Evolutionary conservation across 1,284 basidiomycete species (phyloP).

Genomic region (Mycosarcoma mackinlayi): DNA sequence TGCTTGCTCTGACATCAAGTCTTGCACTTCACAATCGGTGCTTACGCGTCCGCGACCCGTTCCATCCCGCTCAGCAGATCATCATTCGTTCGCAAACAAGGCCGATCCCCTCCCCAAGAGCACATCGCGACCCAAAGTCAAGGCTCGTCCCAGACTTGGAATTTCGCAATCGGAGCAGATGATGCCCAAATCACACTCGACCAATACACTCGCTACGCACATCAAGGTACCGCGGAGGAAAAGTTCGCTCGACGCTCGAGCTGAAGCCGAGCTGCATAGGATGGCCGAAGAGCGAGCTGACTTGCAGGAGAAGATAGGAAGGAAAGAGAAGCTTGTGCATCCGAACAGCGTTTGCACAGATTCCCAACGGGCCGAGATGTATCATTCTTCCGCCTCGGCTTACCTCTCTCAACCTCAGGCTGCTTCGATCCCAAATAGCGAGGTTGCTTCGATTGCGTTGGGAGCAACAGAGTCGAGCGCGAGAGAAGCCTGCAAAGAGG

Average conservation of each 20-base stretch:
- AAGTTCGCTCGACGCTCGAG: conserved; percentile 27
- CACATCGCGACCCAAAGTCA: too few species aligned
- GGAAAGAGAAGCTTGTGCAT: too few species aligned
- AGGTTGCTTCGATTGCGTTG: too few species aligned
- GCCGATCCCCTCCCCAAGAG: not conserved
- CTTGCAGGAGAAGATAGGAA: too few species aligned
- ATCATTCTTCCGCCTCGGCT: conserved; percentile 17
- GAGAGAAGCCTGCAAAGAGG: not conserved
- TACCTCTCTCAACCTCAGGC: too few species aligned
- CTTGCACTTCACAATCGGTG: not conserved
- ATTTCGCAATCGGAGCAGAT: not conserved
- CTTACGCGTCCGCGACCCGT: conserved; percentile 23
- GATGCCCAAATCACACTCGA: conserved; percentile 20
- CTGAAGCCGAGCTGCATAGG: conserved; percentile 3
- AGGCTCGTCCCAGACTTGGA: not conserved
- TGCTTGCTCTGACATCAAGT: conserved; percentile 6
- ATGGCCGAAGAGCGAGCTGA: not conserved
- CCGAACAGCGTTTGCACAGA: conserved; percentile 23
- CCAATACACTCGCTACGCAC: not conserved
- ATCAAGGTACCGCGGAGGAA: conserved; percentile 32
- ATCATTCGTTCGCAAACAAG: conserved; percentile 7
- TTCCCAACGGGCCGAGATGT: not conserved
- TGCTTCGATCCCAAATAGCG: too few species aligned
- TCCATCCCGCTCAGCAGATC: not conserved
- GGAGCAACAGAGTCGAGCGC: too few species aligned